Evolutionary conservation across 805 yeast species (phyloP).

Genomic region (Ogataea angusta): DNA sequence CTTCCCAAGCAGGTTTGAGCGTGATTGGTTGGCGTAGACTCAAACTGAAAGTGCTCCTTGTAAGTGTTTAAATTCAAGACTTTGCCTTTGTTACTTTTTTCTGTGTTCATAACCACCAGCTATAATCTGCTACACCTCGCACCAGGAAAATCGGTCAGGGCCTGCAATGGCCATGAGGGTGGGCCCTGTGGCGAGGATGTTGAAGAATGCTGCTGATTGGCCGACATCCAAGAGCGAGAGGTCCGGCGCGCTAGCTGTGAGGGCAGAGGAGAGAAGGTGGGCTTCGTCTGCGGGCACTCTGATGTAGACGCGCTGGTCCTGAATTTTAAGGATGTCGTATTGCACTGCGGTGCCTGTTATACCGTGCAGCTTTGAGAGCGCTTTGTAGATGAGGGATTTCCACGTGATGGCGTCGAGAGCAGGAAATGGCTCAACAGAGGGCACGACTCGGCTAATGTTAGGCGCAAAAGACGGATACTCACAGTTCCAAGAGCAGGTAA

Average conservation of each 20-base stretch:
- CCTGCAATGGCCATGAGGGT: conserved; percentile 26
- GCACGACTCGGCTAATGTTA: conserved; percentile 2
- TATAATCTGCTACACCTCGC: conserved; percentile 1
- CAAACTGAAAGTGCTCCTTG: too few relatives aligned
- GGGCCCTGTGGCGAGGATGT: conserved; percentile 18
- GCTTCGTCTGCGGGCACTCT: conserved; percentile 25
- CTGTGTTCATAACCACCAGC: background rate
- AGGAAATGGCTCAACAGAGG: background rate
- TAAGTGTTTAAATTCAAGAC: background rate
- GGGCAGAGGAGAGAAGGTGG: conserved; percentile 15
- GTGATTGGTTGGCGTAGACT: too few relatives aligned
- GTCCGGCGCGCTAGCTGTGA: conserved; percentile 15
- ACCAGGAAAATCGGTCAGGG: conserved; percentile 24
- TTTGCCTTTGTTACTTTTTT: background rate
- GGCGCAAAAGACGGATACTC: background rate
- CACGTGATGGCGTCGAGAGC: conserved; percentile 23
- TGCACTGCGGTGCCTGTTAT: conserved; percentile 26
- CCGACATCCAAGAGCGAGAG: conserved; percentile 12
- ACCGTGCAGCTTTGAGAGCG: conserved; percentile 27
- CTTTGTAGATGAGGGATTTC: conserved; percentile 23
- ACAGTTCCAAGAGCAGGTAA: conserved; percentile 6
- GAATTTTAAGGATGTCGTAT: conserved; percentile 23
- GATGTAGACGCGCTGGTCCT: conserved; percentile 14
- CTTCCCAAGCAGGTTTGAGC: background rate
- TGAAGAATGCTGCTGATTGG: conserved; percentile 8